Percentiles rank a stretch among this genome's conserved stretches.
These are phyloP conservation scores for Berberis thunbergii DNA, from an alignment of 164 flowering plant genomes.

Conservation along the genomic window DNA sequence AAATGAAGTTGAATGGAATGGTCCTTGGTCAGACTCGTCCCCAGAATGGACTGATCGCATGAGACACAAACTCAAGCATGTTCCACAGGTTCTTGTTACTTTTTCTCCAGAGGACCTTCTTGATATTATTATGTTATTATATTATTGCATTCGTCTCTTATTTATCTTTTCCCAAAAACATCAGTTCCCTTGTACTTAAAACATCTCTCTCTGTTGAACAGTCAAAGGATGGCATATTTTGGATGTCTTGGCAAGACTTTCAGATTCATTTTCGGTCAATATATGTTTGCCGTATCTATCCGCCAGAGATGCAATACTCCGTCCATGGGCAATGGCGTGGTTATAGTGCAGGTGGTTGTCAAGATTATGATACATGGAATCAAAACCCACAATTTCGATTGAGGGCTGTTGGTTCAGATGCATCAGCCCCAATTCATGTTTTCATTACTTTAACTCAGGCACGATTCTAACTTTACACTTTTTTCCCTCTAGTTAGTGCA, in stretches of 20 bases:
- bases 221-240: conserved; percentile 98
- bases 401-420: conserved; percentile 77
- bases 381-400: conserved; percentile 94
- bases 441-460: conserved; percentile 99
- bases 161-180: neutral
- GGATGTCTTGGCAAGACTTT: conserved; percentile 99
- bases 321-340: conserved; percentile 97
- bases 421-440: conserved; percentile 85
- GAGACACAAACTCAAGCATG: conserved; percentile 95
- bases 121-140: neutral
- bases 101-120: neutral
- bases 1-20: conserved; percentile 99
- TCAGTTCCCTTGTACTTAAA: too few relatives aligned
- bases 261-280: conserved; percentile 97
- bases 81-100: conserved; percentile 56
- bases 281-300: conserved; percentile 96
- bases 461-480: conserved; percentile 1
- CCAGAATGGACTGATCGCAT: conserved; percentile 97
- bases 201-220: conserved; percentile 15
- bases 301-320: conserved; percentile 96
- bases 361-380: conserved; percentile 95
- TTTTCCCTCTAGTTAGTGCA: neutral
- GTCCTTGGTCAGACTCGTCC: conserved; percentile 98
- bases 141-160: neutral
- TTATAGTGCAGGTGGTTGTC: conserved; percentile 98